These are phyloP conservation scores for Bisporella sp. DNA, from an alignment of 2,329 filamentous ascomycete genomes.

Conservation along the genomic window DNA sequence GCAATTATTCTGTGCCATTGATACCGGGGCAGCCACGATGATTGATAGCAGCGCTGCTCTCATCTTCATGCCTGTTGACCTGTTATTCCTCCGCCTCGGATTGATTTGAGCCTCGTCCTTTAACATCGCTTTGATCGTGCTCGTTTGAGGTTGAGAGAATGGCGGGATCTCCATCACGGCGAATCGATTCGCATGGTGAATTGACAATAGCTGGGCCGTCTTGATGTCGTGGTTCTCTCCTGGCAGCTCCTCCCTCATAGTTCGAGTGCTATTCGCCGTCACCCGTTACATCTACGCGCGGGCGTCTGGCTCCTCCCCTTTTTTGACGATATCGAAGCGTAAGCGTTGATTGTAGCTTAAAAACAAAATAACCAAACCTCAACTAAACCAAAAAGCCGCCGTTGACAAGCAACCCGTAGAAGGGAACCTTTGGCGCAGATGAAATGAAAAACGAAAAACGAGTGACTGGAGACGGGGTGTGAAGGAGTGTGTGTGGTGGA, in stretches of 20 bases:
- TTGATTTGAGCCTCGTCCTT: too few relatives aligned
- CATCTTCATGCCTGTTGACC: conserved; percentile 14
- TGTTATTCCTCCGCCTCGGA: conserved; percentile 5
- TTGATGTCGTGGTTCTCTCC: conserved; percentile 9
- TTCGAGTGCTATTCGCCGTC: conserved; percentile 11
- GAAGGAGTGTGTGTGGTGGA: conserved; percentile 16
- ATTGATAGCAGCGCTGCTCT: conserved; percentile 22
- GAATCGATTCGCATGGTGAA: too few relatives aligned
- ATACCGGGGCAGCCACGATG: conserved; percentile 20
- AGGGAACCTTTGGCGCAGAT: neutral
- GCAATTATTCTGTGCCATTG: conserved; percentile 33
- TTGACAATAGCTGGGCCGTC: too few relatives aligned
- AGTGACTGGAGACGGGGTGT: conserved; percentile 11
- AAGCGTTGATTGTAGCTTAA: too few relatives aligned
- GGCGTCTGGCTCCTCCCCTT: neutral
- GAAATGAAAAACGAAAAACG: neutral
- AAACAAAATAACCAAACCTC: too few relatives aligned
- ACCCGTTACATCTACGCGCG: conserved; percentile 17
- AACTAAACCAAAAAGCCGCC: too few relatives aligned
- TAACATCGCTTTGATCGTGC: too few relatives aligned
- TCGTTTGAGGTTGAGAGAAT: too few relatives aligned
- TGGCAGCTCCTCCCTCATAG: conserved; percentile 19
- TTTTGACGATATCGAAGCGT: too few relatives aligned
- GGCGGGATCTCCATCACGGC: too few relatives aligned
- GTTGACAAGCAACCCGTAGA: too few relatives aligned